Percentiles rank a stretch among this genome's conserved stretches.
These are phyloP conservation scores for Rhodosporidiobolus odoratus DNA, from an alignment of 768 basidiomycete genomes.

Conservation along the genomic window DNA sequence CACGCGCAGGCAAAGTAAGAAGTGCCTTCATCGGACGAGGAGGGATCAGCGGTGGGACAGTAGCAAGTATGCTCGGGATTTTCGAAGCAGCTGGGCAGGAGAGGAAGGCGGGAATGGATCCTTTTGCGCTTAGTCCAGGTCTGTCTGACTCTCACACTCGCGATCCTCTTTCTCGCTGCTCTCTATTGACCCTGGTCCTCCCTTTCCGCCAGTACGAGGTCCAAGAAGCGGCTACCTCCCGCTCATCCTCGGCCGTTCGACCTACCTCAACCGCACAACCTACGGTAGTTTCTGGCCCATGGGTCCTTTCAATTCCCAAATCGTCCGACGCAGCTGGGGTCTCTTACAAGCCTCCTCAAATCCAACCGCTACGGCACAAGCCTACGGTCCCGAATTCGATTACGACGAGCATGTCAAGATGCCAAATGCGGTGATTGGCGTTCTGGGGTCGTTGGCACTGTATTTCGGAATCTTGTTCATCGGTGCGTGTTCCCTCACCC, in stretches of 20 bases:
- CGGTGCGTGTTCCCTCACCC: not conserved
- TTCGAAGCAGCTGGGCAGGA: conserved; percentile 46
- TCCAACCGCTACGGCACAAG: conserved; percentile 36
- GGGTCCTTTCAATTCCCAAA: conserved; percentile 49
- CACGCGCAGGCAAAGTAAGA: conserved; percentile 52
- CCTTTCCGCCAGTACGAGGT: conserved; percentile 42
- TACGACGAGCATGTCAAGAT: conserved; percentile 64
- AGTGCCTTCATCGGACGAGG: conserved; percentile 54
- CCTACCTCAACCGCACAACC: not conserved
- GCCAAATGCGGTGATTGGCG: conserved; percentile 22
- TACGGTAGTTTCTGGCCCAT: conserved; percentile 43
- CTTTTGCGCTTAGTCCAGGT: conserved; percentile 53
- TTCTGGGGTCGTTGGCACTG: conserved; percentile 22
- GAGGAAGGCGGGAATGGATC: conserved; percentile 43
- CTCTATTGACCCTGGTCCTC: not conserved
- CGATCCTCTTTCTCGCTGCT: not conserved
- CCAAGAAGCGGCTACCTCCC: conserved; percentile 44
- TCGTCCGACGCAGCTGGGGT: conserved; percentile 60
- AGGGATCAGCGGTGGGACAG: conserved; percentile 62
- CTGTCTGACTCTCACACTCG: not conserved
- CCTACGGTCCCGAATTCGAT: conserved; percentile 66
- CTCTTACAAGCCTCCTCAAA: conserved; percentile 47
- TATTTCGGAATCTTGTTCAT: conserved; percentile 14
- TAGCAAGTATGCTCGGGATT: conserved; percentile 48
- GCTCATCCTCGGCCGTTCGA: not conserved